Evolutionary conservation across 805 yeast genomes (phyloP).

Genomic region (Myxozyma geophila): DNA sequence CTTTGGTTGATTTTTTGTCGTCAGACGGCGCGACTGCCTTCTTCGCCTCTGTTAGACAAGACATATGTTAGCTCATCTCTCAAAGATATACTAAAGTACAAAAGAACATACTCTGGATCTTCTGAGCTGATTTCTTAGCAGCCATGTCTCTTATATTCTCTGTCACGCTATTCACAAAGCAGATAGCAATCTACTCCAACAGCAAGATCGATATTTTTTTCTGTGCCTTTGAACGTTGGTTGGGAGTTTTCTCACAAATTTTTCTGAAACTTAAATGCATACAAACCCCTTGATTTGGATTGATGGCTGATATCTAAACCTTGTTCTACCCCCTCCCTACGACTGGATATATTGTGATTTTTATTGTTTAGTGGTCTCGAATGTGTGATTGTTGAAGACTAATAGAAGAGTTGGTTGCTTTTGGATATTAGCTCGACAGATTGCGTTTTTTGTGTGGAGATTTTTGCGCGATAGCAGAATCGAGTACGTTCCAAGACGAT

Average conservation of each 20-base stretch:
- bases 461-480: not conserved
- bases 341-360: not conserved
- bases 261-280: not conserved
- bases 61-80: not conserved
- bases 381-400: not conserved
- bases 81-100: not conserved
- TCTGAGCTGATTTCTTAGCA: slow-evolving; percentile 15
- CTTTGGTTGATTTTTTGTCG: not conserved
- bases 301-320: slow-evolving; percentile 4
- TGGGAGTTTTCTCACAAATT: slow-evolving; percentile 25
- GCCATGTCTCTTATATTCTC: slow-evolving; percentile 1
- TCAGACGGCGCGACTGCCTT: not conserved
- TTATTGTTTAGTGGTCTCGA: not conserved
- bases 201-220: not conserved
- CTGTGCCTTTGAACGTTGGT: not conserved
- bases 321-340: not conserved
- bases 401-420: not conserved
- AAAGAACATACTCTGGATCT: slow-evolving; percentile 10
- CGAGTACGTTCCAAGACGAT: too few relatives aligned
- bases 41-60: not conserved
- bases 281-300: not conserved
- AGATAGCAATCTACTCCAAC: not conserved
- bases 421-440: too few relatives aligned
- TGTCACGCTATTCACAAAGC: not conserved
- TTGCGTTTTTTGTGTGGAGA: not conserved